Evolutionary conservation across 2,329 filamentous ascomycete species (phyloP).

Genomic region (Aspergillus texensis): DNA sequence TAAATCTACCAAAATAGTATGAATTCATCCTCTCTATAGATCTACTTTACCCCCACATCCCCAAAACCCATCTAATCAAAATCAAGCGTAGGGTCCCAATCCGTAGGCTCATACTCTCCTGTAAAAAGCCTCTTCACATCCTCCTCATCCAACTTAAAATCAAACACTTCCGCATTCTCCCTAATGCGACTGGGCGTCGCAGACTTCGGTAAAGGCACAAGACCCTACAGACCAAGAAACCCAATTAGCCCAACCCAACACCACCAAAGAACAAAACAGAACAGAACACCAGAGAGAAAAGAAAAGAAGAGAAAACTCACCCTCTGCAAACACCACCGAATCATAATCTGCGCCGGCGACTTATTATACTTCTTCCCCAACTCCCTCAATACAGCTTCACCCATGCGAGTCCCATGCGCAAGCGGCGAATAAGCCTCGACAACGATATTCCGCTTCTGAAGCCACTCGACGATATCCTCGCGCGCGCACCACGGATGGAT

Average conservation of each 20-base stretch:
- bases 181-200: constrained; percentile 61
- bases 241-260: background rate
- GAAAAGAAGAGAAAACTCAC: constrained; percentile 47
- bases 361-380: constrained; percentile 70
- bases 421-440: constrained; percentile 82
- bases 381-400: constrained; percentile 63
- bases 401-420: constrained; percentile 70
- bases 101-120: constrained; percentile 58
- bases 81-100: constrained; percentile 58
- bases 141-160: constrained; percentile 60
- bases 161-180: constrained; percentile 62
- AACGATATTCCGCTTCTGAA: constrained; percentile 66
- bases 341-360: constrained; percentile 71
- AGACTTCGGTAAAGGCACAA: constrained; percentile 66
- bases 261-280: constrained; percentile 4
- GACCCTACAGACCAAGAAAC: constrained; percentile 48
- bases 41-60: background rate
- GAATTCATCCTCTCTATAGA: background rate
- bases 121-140: constrained; percentile 62
- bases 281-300: background rate
- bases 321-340: constrained; percentile 81
- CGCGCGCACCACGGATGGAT: constrained; percentile 82
- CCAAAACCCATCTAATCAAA: constrained; percentile 24
- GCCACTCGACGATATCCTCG: constrained; percentile 66
- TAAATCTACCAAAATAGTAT: background rate